Percentiles rank a stretch among this genome's conserved stretches.
phyloP scores from a whole-genome alignment of 441 rosid species.

The Viola pubescens region DNA sequence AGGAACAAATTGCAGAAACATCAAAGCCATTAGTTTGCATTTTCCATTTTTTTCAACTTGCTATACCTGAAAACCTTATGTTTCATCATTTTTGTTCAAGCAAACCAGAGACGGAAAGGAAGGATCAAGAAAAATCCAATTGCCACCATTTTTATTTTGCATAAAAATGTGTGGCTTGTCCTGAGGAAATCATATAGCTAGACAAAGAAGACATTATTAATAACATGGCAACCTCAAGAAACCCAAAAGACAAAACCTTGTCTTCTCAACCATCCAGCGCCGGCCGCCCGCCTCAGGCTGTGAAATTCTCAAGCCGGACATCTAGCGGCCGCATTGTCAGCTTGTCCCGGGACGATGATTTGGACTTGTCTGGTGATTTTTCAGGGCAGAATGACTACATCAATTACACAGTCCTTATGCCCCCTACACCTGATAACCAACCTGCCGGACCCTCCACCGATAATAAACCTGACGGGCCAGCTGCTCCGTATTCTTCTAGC shows the following conservation, averaged over 20 bases:
- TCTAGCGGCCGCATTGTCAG: slow-evolving; percentile 69
- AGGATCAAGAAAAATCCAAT: neutral
- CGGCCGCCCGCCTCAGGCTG: slow-evolving; percentile 55
- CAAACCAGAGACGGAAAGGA: neutral
- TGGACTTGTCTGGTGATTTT: slow-evolving; percentile 58
- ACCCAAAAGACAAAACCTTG: slow-evolving; percentile 35
- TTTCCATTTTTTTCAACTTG: slow-evolving; percentile 5
- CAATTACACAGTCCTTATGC: slow-evolving; percentile 83
- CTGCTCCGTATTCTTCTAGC: slow-evolving; percentile 8
- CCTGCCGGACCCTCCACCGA: slow-evolving; percentile 43
- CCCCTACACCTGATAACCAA: slow-evolving; percentile 91
- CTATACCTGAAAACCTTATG: slow-evolving; percentile 13
- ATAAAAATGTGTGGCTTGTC: slow-evolving; percentile 4
- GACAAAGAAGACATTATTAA: slow-evolving; percentile 5
- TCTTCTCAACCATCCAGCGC: slow-evolving; percentile 35
- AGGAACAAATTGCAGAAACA: slow-evolving; percentile 16
- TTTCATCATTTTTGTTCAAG: slow-evolving; percentile 2
- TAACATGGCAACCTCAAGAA: slow-evolving; percentile 42
- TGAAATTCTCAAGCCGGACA: slow-evolving; percentile 54
- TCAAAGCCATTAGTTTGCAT: slow-evolving; percentile 3
- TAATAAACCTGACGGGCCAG: slow-evolving; percentile 30
- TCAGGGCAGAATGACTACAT: slow-evolving; percentile 64
- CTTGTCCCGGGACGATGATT: slow-evolving; percentile 68
- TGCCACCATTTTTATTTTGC: neutral
- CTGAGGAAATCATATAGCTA: neutral